These are phyloP conservation scores for Leccinum pachyderme DNA, from an alignment of 1,284 basidiomycete species.

Conservation along the genomic window DNA sequence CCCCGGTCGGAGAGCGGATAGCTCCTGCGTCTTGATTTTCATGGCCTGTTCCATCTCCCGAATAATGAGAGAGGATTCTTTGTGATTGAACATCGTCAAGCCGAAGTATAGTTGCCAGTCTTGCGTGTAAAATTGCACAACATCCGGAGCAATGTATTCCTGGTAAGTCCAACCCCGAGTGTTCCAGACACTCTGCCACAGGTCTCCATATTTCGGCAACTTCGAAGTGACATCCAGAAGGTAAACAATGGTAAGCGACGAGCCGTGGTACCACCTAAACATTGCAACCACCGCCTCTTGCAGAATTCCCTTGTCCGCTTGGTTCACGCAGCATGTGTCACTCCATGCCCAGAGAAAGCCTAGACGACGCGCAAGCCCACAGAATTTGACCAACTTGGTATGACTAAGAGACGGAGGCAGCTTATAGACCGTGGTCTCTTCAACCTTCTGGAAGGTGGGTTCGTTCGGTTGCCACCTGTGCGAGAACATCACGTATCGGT, in stretches of 20 bases:
- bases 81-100: not conserved
- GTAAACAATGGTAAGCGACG: not conserved
- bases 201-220: not conserved
- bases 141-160: not conserved
- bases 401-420: not conserved
- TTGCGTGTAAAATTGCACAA: not conserved
- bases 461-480: not conserved
- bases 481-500: not conserved
- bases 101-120: not conserved
- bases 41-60: not conserved
- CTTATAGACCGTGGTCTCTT: not conserved
- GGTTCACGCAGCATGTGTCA: not conserved
- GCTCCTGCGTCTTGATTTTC: not conserved
- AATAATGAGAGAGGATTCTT: not conserved
- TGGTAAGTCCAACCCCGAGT: not conserved
- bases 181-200: not conserved
- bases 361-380: not conserved
- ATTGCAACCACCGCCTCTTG: not conserved
- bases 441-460: not conserved
- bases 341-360: not conserved
- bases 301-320: not conserved
- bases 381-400: not conserved
- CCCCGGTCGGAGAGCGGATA: not conserved
- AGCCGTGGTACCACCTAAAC: not conserved
- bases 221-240: not conserved